Evolutionary conservation across 1,139 yeast species (phyloP), one percentile per base, ranked within the genome.

Genomic region (Geotrichum klebahnii): DNA sequence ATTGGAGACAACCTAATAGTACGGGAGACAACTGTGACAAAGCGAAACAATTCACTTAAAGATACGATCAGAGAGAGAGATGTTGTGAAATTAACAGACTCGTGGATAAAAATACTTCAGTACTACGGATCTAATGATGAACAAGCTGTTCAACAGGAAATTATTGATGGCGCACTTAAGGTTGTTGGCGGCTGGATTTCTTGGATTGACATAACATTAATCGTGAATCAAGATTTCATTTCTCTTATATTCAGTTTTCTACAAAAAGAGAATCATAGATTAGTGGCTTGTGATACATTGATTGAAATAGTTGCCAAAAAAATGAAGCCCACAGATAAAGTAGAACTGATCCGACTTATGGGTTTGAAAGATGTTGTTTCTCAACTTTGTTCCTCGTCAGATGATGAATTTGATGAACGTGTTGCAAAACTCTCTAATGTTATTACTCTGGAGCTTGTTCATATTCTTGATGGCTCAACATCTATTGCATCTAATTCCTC

Each of bases 121-220:
- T 60, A 64, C 20, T 71, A 72, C 59, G 54, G 63, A 47, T 17
- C n/a, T n/a, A n/a, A n/a, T n/a, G n/a, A n/a, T n/a, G n/a, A n/a
- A n/a, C n/a, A n/a, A n/a, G n/a, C 19, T 8, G 59, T 54, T 56
- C 40, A 46, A 29, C 23, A 28, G 14, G 84, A 77, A 19, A 78
- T 84, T 42, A 64, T 83, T 51, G 79, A 77, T 54, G 76, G 78
- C 53, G 72, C 82, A 14, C 73, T 88, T 51, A 74, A 75, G 50
- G 81, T 82, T 51, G 78, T 92, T 51, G 97, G 97, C 6, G 81
- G 81, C 20, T 94, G 86, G 75, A 86, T 89, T 28, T 83, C 90
- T 28, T 94, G 99, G 99, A 88, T 92, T 68, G 98, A 94, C 62
- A 86, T 92, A 55, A 75, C 82, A 28, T 72, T 92, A 55, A 82